Percentiles rank a stretch among this genome's conserved stretches.
Evolutionary conservation across 345 rosid species (phyloP).

Genomic region (Hibiscus trionum): DNA sequence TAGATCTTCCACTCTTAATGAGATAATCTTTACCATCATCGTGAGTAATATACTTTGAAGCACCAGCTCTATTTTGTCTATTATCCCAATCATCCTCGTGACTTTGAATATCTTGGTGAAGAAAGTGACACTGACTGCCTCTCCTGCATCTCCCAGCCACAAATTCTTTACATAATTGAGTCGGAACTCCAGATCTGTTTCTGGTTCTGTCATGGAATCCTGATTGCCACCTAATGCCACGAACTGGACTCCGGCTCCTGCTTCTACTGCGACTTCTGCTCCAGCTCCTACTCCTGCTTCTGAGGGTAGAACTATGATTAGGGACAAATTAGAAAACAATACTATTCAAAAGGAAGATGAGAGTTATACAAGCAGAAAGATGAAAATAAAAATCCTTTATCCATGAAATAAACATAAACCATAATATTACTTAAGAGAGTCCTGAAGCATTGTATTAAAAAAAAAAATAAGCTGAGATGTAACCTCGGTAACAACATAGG

Average conservation of each 20-base stretch:
- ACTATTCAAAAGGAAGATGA: not conserved
- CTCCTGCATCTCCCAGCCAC: slow-evolving; percentile 64
- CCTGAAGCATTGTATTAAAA: not conserved
- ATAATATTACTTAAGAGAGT: not conserved
- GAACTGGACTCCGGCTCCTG: slow-evolving; percentile 71
- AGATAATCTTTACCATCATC: slow-evolving; percentile 39
- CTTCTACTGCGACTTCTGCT: slow-evolving; percentile 49
- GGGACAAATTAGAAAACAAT: not conserved
- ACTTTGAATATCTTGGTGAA: slow-evolving; percentile 41
- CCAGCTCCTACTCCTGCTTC: slow-evolving; percentile 29
- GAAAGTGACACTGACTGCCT: slow-evolving; percentile 49
- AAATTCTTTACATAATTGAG: slow-evolving; percentile 57
- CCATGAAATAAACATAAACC: not conserved
- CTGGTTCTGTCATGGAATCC: slow-evolving; percentile 48
- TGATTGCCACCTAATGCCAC: slow-evolving; percentile 46
- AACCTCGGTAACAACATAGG: not conserved
- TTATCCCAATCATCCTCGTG: slow-evolving; percentile 46
- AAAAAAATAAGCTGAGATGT: not conserved
- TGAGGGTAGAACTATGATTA: slow-evolving; percentile 1
- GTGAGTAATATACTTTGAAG: slow-evolving; percentile 31
- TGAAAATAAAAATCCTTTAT: no score
- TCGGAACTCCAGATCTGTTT: slow-evolving; percentile 42
- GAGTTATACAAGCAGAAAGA: not conserved
- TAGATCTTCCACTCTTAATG: slow-evolving; percentile 26
- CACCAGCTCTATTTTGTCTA: slow-evolving; percentile 39